Evolutionary conservation across 1,284 basidiomycete genomes (phyloP).

Genomic region (Malassezia japonica): DNA sequence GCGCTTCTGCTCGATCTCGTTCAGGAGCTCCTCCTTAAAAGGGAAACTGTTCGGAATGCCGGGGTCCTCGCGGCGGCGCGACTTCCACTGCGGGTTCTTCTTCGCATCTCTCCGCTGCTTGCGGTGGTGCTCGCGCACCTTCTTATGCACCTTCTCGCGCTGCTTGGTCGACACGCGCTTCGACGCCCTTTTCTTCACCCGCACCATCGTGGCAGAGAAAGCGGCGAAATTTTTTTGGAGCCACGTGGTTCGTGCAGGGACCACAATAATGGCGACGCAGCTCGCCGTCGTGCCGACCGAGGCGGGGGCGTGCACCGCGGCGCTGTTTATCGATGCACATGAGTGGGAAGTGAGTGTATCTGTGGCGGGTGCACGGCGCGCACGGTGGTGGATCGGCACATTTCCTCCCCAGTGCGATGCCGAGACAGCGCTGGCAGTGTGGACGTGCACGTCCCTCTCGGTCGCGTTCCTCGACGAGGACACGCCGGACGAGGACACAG

Average conservation of each 20-base stretch:
- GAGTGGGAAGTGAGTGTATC: too few species aligned
- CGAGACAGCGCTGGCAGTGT: background rate
- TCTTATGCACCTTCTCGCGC: slow-evolving; percentile 42
- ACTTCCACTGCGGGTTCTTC: slow-evolving; percentile 69
- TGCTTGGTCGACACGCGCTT: slow-evolving; percentile 40
- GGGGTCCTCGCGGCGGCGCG: slow-evolving; percentile 64
- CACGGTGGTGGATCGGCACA: background rate
- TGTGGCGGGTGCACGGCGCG: background rate
- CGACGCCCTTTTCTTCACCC: slow-evolving; percentile 36
- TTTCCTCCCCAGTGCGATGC: too few species aligned
- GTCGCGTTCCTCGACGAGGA: background rate
- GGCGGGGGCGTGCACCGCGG: background rate
- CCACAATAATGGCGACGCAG: background rate
- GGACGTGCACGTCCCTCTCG: too few species aligned
- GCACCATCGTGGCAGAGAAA: slow-evolving; percentile 22
- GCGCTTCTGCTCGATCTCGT: slow-evolving; percentile 55
- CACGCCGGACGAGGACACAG: background rate
- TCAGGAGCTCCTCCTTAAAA: slow-evolving; percentile 90
- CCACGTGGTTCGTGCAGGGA: background rate
- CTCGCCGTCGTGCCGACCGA: background rate
- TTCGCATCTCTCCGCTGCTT: slow-evolving; percentile 59
- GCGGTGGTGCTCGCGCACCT: slow-evolving; percentile 44
- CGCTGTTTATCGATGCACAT: background rate
- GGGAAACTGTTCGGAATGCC: slow-evolving; percentile 96
- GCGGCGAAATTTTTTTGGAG: slow-evolving; percentile 2